Evolutionary conservation across 164 flowering plant species (phyloP).

Genomic region (Pachysandra terminalis): DNA sequence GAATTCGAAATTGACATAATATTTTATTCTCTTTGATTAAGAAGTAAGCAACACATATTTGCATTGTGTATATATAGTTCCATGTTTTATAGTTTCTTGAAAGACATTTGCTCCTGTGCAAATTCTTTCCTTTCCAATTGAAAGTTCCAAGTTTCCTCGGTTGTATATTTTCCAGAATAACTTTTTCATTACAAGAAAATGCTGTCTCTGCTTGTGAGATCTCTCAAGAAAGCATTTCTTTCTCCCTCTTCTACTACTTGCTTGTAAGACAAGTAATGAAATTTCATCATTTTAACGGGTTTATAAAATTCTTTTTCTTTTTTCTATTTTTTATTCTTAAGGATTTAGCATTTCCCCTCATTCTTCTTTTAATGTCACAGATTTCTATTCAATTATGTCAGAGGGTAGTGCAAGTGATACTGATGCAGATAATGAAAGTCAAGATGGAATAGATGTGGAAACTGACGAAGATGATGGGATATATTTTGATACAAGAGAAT

Average conservation of each 20-base stretch:
- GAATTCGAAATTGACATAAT: neutral
- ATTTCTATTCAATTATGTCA: constrained; percentile 90
- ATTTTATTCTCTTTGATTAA: neutral
- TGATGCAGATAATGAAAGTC: constrained; percentile 88
- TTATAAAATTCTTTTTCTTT: neutral
- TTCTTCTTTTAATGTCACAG: constrained; percentile 39
- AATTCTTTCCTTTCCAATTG: too few species aligned
- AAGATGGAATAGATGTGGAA: constrained; percentile 80
- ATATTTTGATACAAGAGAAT: constrained; percentile 87
- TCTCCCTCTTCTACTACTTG: neutral
- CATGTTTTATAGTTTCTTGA: neutral
- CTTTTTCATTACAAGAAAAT: neutral
- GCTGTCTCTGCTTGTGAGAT: neutral
- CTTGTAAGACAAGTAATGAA: too few species aligned
- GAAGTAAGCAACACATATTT: neutral
- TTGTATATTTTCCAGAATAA: neutral
- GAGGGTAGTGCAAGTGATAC: constrained; percentile 86
- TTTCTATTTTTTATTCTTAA: neutral
- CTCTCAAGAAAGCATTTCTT: neutral
- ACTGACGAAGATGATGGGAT: constrained; percentile 85
- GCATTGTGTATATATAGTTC: neutral
- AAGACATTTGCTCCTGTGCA: neutral
- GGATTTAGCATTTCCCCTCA: neutral
- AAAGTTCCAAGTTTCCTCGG: neutral
- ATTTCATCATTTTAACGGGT: too few species aligned